A percentile compares a stretch with the other conserved stretches of the same genome.
phyloP scores from a whole-genome alignment of 2,329 filamentous ascomycete species.

The Botryotinia calthae region DNA sequence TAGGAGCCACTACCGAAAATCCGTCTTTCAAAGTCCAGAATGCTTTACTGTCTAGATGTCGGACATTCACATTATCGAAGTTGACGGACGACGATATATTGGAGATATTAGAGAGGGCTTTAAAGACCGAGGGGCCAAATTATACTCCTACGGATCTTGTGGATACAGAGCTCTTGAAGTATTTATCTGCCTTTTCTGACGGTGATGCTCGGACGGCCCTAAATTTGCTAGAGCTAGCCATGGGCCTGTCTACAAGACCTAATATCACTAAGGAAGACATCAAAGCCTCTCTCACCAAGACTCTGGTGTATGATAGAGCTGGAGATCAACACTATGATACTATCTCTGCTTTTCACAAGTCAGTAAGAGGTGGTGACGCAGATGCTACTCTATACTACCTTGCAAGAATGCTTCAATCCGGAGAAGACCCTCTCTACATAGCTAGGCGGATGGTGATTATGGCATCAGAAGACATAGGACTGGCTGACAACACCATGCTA shows the following conservation, averaged over 20 bases:
- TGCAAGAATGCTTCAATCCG: slow-evolving; percentile 90
- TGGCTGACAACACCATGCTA: slow-evolving; percentile 83
- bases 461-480: slow-evolving; percentile 87
- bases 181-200: slow-evolving; percentile 83
- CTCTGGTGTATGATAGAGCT: slow-evolving; percentile 88
- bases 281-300: slow-evolving; percentile 82
- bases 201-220: slow-evolving; percentile 91
- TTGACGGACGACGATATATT: slow-evolving; percentile 70
- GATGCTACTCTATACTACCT: slow-evolving; percentile 94
- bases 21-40: slow-evolving; percentile 90
- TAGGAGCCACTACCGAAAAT: slow-evolving; percentile 96
- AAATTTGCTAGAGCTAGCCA: slow-evolving; percentile 85
- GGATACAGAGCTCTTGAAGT: slow-evolving; percentile 72
- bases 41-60: slow-evolving; percentile 82
- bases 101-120: slow-evolving; percentile 72
- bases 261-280: slow-evolving; percentile 71
- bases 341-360: slow-evolving; percentile 96
- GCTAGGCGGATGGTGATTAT: slow-evolving; percentile 92
- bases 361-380: slow-evolving; percentile 79
- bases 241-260: slow-evolving; percentile 67
- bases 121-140: slow-evolving; percentile 55
- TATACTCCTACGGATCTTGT: slow-evolving; percentile 54
- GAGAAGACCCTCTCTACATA: slow-evolving; percentile 90
- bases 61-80: slow-evolving; percentile 82
- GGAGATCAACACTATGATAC: slow-evolving; percentile 98